These are phyloP conservation scores for Emericellopsis terricola DNA, from an alignment of 495 filamentous ascomycete species.

Conservation along the genomic window DNA sequence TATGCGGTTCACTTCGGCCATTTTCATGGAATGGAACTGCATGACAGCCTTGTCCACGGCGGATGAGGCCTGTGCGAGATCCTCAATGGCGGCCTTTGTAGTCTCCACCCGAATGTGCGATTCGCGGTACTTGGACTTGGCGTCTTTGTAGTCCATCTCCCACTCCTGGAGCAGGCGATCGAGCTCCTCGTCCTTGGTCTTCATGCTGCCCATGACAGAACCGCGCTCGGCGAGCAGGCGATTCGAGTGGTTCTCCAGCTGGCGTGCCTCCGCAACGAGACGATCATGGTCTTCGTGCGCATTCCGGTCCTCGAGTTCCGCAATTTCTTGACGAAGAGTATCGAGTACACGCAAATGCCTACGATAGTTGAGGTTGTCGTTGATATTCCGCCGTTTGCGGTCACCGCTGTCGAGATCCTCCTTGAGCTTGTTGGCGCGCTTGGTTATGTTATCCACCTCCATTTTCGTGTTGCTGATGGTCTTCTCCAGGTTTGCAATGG, in stretches of 20 bases:
- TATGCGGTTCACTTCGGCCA: constrained; percentile 96
- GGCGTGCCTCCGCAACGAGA: constrained; percentile 46
- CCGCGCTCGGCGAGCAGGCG: constrained; percentile 30
- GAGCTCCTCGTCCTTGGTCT: constrained; percentile 66
- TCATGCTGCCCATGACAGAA: constrained; percentile 50
- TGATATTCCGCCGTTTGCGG: constrained; percentile 62
- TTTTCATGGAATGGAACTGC: constrained; percentile 86
- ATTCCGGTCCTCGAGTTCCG: constrained; percentile 59
- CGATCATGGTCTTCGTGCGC: constrained; percentile 64
- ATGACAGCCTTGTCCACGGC: constrained; percentile 93
- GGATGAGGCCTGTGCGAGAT: constrained; percentile 59
- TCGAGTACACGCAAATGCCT: constrained; percentile 50
- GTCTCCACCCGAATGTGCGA: constrained; percentile 81
- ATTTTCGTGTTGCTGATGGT: constrained; percentile 45
- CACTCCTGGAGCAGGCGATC: constrained; percentile 52
- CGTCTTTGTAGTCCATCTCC: constrained; percentile 72
- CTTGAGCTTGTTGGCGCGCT: constrained; percentile 58
- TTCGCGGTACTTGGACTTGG: constrained; percentile 68
- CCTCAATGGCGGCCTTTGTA: constrained; percentile 81
- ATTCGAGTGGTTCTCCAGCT: constrained; percentile 41
- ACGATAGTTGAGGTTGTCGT: constrained; percentile 74
- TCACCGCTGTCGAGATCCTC: constrained; percentile 60
- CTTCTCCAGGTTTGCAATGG: constrained; percentile 46
- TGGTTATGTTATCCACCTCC: constrained; percentile 47
- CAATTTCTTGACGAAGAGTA: constrained; percentile 47